These are phyloP conservation scores for Penicillium corylophilum DNA, from an alignment of 2,329 filamentous ascomycete genomes.

Conservation along the genomic window DNA sequence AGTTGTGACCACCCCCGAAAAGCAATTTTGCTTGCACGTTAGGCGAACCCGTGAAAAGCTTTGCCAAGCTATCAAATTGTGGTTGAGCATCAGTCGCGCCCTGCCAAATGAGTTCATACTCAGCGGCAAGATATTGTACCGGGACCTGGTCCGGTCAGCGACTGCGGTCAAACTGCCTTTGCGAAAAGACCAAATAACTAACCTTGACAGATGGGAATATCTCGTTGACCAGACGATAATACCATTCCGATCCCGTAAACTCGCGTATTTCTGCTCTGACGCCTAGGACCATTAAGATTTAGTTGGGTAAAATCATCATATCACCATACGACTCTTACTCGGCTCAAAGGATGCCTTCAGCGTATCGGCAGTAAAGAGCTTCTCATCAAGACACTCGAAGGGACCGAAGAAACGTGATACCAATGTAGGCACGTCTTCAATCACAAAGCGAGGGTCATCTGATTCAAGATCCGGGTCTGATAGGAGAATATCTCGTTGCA, in stretches of 20 bases:
- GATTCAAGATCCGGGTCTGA: not conserved
- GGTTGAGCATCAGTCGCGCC: not conserved
- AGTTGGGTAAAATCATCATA: not conserved
- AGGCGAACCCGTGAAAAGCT: constrained; percentile 1
- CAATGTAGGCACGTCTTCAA: not conserved
- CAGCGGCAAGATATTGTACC: constrained; percentile 9
- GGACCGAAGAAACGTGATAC: constrained; percentile 3
- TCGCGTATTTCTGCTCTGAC: constrained; percentile 3
- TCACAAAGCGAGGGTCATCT: not conserved
- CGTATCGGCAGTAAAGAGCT: not conserved
- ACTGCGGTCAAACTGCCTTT: not conserved
- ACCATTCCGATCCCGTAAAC: not conserved
- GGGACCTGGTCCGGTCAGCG: not conserved
- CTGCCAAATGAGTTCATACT: constrained; percentile 4
- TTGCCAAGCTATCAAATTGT: not conserved
- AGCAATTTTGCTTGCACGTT: constrained; percentile 2
- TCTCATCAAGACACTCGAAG: constrained; percentile 2
- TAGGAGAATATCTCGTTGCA: not conserved
- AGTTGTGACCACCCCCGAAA: constrained; percentile 3
- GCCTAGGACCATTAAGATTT: not conserved
- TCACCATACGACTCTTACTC: not conserved
- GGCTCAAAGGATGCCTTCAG: constrained; percentile 2
- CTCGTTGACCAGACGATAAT: constrained; percentile 2
- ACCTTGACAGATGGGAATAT: constrained; percentile 6
- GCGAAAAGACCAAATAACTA: not conserved